Conservation (phyloP, 345 rosid species). For the Aquilaria malaccensis region DNA sequence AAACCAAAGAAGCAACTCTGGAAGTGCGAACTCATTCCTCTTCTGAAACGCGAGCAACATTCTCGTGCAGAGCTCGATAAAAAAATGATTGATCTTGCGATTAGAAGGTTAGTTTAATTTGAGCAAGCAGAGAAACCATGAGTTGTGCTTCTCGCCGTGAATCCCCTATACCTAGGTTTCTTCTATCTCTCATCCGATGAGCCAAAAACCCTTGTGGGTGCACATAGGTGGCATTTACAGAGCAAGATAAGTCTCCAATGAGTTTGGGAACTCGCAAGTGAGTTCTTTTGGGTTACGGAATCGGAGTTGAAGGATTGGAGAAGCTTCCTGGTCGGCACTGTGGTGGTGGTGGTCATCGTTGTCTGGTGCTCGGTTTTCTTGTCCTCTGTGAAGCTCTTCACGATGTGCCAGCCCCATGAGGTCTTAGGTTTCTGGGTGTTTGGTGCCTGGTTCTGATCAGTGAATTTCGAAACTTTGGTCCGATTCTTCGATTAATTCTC, state of each 20-base stretch:
- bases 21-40: no score
- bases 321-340: slow-evolving; percentile 18
- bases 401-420: slow-evolving; percentile 65
- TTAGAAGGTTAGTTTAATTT: no score
- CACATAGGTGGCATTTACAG: slow-evolving; percentile 36
- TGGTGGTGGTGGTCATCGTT: slow-evolving; percentile 22
- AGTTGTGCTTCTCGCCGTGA: no score
- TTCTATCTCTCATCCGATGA: slow-evolving; percentile 19
- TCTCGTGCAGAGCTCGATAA: no score
- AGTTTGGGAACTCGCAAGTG: slow-evolving; percentile 28
- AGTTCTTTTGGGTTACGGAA: slow-evolving; percentile 28
- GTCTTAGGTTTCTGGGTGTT: slow-evolving; percentile 40
- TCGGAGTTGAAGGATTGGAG: slow-evolving; percentile 12
- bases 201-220: slow-evolving; percentile 36
- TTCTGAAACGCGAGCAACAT: no score
- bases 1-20: no score
- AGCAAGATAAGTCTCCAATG: slow-evolving; percentile 55
- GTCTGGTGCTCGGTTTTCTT: slow-evolving; percentile 41
- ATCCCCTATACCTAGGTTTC: no score
- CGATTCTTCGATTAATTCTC: slow-evolving; percentile 33
- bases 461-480: slow-evolving; percentile 29
- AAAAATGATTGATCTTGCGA: no score
- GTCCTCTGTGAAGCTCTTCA: slow-evolving; percentile 57
- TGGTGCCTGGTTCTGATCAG: slow-evolving; percentile 58
- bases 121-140: no score